Evolutionary conservation across 2,329 filamentous ascomycete species (phyloP), one percentile per base, ranked within the genome.

Genomic region (Xylariales sp.): DNA sequence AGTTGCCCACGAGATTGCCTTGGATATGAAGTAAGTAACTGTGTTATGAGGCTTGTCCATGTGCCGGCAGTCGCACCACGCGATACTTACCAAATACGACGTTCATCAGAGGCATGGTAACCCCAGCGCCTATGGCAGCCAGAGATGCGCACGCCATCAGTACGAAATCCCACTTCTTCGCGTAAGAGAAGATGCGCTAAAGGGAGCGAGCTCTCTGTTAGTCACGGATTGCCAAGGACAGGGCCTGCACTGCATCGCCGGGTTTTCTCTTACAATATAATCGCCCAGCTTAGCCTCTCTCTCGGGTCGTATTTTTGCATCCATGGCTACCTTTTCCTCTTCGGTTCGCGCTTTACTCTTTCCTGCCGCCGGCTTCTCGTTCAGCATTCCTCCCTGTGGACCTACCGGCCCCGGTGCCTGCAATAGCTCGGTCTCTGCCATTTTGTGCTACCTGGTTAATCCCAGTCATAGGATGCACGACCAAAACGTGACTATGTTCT

Each of bases 71-170:
- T 11, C 28, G 8, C 23, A 16, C 11, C 28, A 30, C 16, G 15
- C 8, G 8, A 30, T 15, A 15, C 54, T 50, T 57, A 67, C 73
- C 75, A 51, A 79, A 78, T 12, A 78, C 61, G 11, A 79, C 66
- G 40, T 78, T 81, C 69, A 81, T 76, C 33, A 81, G 48, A 0
- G 77, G 77, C 32, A 81, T 54, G 2, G 76, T 79, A 30, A 69
- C 55, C 39, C 76, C 76, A 2, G 72, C 65, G 16, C 67, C 74
- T 8, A 74, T 62, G 13, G 73, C 72, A 32, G 74, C 67, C 27
- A 74, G 6, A 13, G 56, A 50, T 15, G 71, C 75, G 6, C 60
- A 55, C n/a, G 53, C 57, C 50, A 77, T 69, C 25, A 74, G 59
- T 23, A 67, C 41, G 29, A 66, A 64, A 46, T 78, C 74, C 66